Base-by-base conservation (phyloP, 768 basidiomycete genomes). In the Dendrothele bispora region DNA sequence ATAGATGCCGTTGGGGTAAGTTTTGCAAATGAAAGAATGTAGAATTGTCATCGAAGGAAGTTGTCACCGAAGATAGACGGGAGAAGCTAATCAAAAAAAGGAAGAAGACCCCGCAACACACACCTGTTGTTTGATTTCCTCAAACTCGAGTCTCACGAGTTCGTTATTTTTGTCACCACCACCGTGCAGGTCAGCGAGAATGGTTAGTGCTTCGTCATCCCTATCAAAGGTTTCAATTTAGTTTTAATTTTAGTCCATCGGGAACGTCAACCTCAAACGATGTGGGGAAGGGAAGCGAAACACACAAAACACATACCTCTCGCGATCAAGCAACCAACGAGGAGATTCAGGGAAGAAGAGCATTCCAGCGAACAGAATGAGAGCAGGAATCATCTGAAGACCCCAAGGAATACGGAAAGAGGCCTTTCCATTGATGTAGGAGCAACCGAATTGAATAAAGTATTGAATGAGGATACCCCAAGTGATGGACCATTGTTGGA, bases 341-440 rank as follows among this genome's bases (percentile, higher is more conserved):
- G 88, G 87, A 38, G 78, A 81, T 56, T 85, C 84, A 0, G 84
- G 86, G 72, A 88, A 84, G 52, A 74, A 49, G 10, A 72, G 41
- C 86, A 91, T 88, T 37, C 87, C 85, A 7, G 78, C 20, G 39
- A 78, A 79, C 22, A 90, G 75, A 10, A 91, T 46, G 49, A 88
- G 74, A 6, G 84, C 89, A 20, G 88, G 88, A 43, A 91, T 88
- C 72, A 86, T 77, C 61, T 90, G 88, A 22, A 90, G 66, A 47
- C 83, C 84, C 86, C 86, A 88, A 8, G 87, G 88, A 54, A 90
- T 84, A 21, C 87, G 82, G 77, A 88, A 90, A 0, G 86, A 86
- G 0, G 85, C 84, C 11, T 62, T 71, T 26, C 86, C 83, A 17
- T 82, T 65, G 61, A 88, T 84, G 61, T 84, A 84, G 7, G 84